Evolutionary conservation across 129 eudicot genomes (phyloP).

Genomic region (Artemisia annua): DNA sequence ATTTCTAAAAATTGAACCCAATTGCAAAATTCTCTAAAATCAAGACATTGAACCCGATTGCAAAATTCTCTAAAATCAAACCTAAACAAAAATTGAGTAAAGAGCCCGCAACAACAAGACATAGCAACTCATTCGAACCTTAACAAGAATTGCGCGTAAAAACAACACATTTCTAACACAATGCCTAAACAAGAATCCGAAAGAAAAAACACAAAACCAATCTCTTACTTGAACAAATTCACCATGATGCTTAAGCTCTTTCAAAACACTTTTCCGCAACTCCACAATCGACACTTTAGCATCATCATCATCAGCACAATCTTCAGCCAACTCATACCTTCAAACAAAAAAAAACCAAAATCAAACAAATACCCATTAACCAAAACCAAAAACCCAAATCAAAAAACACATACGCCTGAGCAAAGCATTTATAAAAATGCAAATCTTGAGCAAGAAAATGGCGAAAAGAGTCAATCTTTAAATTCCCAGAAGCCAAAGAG

Average conservation of each 20-base stretch:
- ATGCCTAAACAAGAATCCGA: background rate
- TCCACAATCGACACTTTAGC: slow-evolving; percentile 60
- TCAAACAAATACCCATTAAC: background rate
- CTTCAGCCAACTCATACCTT: slow-evolving; percentile 90
- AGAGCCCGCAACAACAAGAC: too few relatives aligned
- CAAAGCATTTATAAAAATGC: slow-evolving; percentile 77
- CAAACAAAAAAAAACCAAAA: background rate
- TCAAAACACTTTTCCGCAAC: slow-evolving; percentile 55
- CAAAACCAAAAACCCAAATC: background rate
- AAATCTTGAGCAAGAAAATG: slow-evolving; percentile 75
- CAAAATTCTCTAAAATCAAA: too few relatives aligned
- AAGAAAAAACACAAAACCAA: too few relatives aligned
- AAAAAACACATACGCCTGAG: slow-evolving; percentile 51
- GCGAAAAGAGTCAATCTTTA: slow-evolving; percentile 55
- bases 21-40: too few relatives aligned
- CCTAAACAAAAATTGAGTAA: too few relatives aligned
- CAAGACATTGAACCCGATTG: too few relatives aligned
- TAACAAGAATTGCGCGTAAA: background rate
- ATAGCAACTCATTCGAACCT: too few relatives aligned
- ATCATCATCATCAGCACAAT: slow-evolving; percentile 91
- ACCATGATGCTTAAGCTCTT: slow-evolving; percentile 67
- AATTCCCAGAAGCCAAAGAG: slow-evolving; percentile 79
- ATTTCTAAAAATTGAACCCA: too few relatives aligned
- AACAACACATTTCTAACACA: background rate
- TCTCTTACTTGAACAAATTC: slow-evolving; percentile 69